Conservation (phyloP, 805 yeast species). For the Wickerhamiella alocasiicola region DNA sequence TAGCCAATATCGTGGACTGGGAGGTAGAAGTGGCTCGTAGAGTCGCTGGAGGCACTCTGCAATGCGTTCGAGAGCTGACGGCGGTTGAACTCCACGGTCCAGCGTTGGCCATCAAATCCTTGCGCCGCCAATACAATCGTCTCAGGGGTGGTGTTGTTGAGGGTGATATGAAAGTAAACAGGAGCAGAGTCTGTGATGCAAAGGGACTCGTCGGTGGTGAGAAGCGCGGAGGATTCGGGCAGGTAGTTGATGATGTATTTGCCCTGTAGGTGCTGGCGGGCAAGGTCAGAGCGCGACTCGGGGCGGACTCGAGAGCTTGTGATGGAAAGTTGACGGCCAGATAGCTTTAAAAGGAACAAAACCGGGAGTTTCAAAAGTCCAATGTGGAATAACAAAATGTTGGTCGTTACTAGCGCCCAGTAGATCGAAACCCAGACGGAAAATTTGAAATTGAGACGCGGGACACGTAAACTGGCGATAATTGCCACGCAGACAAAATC, state of each 20-base stretch:
- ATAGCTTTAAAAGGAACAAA: conserved; percentile 19
- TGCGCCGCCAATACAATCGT: conserved; percentile 48
- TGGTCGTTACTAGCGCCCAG: conserved; percentile 34
- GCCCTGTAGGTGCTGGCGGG: conserved; percentile 60
- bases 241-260: conserved; percentile 72
- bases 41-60: conserved; percentile 14
- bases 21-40: conserved; percentile 33
- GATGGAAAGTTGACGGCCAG: conserved; percentile 26
- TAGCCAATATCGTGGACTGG: conserved; percentile 61
- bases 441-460: conserved; percentile 56
- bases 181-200: conserved; percentile 34
- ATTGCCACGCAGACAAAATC: conserved; percentile 62
- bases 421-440: conserved; percentile 41
- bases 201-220: conserved; percentile 47
- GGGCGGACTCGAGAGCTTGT: conserved; percentile 26
- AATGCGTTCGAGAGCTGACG: conserved; percentile 37
- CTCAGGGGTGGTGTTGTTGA: conserved; percentile 66
- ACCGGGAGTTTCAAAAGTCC: conserved; percentile 17
- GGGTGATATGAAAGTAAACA: conserved; percentile 53
- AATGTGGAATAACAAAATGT: conserved; percentile 28
- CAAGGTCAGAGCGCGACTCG: conserved; percentile 27
- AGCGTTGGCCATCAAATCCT: conserved; percentile 35
- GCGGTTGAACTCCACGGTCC: conserved; percentile 41
- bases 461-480: conserved; percentile 65
- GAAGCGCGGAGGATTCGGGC: conserved; percentile 78